Conservation (phyloP, 768 basidiomycete genomes). For the Russula brevipes region DNA sequence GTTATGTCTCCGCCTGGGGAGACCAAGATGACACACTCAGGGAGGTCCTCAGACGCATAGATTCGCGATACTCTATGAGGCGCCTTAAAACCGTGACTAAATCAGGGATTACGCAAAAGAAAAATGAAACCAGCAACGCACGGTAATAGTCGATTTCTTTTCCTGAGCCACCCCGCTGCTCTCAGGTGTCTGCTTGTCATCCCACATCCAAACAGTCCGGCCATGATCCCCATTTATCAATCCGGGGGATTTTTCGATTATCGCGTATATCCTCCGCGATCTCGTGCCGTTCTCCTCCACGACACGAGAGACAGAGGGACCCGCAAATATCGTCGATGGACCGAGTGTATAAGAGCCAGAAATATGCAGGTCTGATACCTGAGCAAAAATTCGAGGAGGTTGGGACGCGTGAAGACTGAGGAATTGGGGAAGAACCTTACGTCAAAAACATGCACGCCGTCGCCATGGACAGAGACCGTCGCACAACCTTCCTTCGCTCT, state of each 20-base stretch:
- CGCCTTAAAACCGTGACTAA: conserved; percentile 34
- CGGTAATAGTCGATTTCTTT: conserved; percentile 42
- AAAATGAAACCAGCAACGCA: conserved; percentile 1
- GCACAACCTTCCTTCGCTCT: conserved; percentile 47
- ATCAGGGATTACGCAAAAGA: conserved; percentile 7
- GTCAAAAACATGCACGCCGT: conserved; percentile 72
- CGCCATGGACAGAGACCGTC: conserved; percentile 63
- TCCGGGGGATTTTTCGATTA: conserved; percentile 8
- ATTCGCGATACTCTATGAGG: conserved; percentile 40
- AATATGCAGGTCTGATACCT: conserved; percentile 22
- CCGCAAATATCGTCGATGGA: conserved; percentile 24
- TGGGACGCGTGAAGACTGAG: background rate
- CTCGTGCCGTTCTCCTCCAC: conserved; percentile 9
- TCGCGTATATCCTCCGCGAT: conserved; percentile 21
- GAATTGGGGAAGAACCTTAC: conserved; percentile 38
- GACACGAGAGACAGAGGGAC: conserved; percentile 23
- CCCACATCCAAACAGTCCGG: conserved; percentile 24
- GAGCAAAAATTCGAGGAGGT: background rate
- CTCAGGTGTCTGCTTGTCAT: conserved; percentile 30
- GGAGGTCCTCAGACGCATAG: conserved; percentile 31
- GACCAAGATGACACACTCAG: conserved; percentile 32
- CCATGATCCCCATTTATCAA: conserved; percentile 14
- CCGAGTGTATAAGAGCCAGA: conserved; percentile 22
- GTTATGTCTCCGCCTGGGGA: conserved; percentile 34
- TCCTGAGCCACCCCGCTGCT: conserved; percentile 36